Percentiles rank a stretch among this genome's conserved stretches.
These are phyloP conservation scores for Rutstroemia sydowiana DNA, from an alignment of 2,329 filamentous ascomycete species.

Conservation along the genomic window DNA sequence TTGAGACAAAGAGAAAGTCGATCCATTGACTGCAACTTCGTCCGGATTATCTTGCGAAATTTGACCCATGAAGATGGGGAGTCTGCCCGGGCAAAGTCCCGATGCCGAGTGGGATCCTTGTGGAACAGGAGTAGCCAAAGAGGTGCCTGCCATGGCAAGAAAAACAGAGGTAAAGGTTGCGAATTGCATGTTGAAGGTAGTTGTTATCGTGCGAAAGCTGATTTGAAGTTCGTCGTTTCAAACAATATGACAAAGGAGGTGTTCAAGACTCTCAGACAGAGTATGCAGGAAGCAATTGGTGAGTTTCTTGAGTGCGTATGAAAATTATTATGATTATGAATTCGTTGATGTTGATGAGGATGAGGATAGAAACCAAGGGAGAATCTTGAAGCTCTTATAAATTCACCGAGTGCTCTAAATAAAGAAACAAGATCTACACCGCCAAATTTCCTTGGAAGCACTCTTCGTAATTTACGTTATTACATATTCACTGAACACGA, in stretches of 20 bases:
- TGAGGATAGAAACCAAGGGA: not conserved
- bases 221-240: too few species aligned
- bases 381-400: slow-evolving; percentile 4
- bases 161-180: not conserved
- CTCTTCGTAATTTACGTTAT: too few species aligned
- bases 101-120: not conserved
- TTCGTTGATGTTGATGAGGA: not conserved
- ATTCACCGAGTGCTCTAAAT: not conserved
- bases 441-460: too few species aligned
- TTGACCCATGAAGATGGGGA: not conserved
- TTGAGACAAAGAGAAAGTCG: too few species aligned
- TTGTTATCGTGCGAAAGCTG: not conserved
- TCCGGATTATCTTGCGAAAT: not conserved
- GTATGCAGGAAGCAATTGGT: not conserved
- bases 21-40: not conserved
- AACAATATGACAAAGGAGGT: too few species aligned
- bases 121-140: not conserved
- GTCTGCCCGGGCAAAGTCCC: not conserved
- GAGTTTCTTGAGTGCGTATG: not conserved
- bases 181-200: not conserved
- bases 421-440: too few species aligned
- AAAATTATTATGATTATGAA: not conserved
- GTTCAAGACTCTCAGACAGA: not conserved
- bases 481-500: too few species aligned
- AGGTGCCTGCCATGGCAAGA: not conserved